These are phyloP conservation scores for Ambrosiella xylebori DNA, from an alignment of 2,329 filamentous ascomycete species.

Conservation along the genomic window DNA sequence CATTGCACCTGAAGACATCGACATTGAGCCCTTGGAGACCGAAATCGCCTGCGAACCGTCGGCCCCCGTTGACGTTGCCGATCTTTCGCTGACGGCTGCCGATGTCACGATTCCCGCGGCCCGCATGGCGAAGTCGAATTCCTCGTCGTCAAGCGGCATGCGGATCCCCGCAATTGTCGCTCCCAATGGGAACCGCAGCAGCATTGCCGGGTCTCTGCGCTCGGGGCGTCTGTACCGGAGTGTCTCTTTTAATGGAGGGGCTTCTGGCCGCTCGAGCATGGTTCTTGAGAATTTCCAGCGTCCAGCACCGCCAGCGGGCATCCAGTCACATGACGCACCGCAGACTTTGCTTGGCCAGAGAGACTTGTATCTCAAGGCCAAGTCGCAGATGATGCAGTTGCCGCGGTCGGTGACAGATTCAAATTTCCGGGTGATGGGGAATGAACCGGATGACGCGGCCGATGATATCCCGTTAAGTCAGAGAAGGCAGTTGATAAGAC, in stretches of 20 bases:
- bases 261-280: neutral
- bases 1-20: constrained; percentile 47
- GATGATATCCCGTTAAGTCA: constrained; percentile 59
- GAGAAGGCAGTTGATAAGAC: constrained; percentile 43
- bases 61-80: constrained; percentile 36
- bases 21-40: constrained; percentile 26
- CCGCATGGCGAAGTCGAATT: constrained; percentile 16
- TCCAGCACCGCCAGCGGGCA: constrained; percentile 20
- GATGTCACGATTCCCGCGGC: constrained; percentile 19
- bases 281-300: constrained; percentile 2
- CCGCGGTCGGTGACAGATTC: constrained; percentile 11
- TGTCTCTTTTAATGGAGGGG: neutral
- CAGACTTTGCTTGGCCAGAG: constrained; percentile 40
- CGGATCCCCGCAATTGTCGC: neutral
- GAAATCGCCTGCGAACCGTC: constrained; percentile 14
- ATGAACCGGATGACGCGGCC: constrained; percentile 14
- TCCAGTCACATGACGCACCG: constrained; percentile 33
- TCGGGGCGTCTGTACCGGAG: neutral
- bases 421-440: neutral
- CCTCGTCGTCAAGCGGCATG: constrained; percentile 21
- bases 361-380: constrained; percentile 36
- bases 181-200: neutral
- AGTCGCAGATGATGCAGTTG: constrained; percentile 24
- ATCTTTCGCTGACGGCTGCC: constrained; percentile 46
- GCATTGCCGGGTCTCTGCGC: neutral